phyloP scores from a whole-genome alignment of 768 basidiomycete species.

The Phanerochaete carnosa region DNA sequence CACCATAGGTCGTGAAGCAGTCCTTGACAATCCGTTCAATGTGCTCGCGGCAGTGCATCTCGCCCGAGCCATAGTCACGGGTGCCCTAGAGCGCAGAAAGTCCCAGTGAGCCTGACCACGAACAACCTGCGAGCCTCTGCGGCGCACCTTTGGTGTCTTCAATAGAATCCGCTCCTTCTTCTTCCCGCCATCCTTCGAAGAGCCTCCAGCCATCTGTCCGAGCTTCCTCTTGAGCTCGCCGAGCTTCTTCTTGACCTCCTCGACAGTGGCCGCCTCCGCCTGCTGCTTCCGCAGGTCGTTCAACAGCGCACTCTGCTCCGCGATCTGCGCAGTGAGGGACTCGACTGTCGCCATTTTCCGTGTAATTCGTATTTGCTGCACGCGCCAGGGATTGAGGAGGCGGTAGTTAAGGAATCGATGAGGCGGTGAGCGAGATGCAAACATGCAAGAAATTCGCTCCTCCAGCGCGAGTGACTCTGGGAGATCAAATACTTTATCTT shows the following conservation, averaged over 20 bases:
- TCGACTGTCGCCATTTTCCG: constrained; percentile 37
- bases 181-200: constrained; percentile 46
- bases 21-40: constrained; percentile 87
- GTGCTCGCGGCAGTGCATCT: constrained; percentile 89
- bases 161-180: constrained; percentile 72
- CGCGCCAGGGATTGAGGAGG: neutral
- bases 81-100: constrained; percentile 61
- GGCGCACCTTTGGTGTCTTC: constrained; percentile 89
- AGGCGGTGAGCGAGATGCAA: neutral
- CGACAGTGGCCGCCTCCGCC: constrained; percentile 46
- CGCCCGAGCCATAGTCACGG: constrained; percentile 87
- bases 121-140: neutral
- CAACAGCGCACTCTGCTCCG: constrained; percentile 51
- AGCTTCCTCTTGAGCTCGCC: constrained; percentile 64
- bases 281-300: constrained; percentile 59
- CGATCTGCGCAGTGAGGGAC: constrained; percentile 52
- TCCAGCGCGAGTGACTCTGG: neutral
- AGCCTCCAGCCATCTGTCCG: constrained; percentile 35
- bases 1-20: constrained; percentile 87
- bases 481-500: neutral
- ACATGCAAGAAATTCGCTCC: neutral
- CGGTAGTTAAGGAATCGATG: neutral
- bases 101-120: constrained; percentile 14
- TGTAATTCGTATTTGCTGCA: neutral
- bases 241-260: constrained; percentile 66